Conservation (phyloP, 495 filamentous ascomycete species). For the Haplographium delicatum region DNA sequence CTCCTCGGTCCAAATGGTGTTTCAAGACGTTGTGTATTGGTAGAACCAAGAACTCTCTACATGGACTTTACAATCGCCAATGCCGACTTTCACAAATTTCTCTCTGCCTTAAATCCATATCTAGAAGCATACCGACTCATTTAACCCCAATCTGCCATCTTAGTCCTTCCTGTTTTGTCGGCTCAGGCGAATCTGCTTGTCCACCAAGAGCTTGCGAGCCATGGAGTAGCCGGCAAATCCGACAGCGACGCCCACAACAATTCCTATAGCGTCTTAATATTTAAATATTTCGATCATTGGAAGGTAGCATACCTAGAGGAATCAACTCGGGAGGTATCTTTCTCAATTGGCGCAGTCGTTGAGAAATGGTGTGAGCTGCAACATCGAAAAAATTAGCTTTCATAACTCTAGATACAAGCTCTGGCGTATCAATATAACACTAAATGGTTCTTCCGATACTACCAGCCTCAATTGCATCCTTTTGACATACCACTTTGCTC, state of each 20-base stretch:
- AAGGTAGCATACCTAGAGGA: constrained; percentile 68
- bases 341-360: constrained; percentile 82
- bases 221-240: constrained; percentile 74
- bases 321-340: constrained; percentile 90
- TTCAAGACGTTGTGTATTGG: constrained; percentile 11
- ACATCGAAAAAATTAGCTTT: constrained; percentile 1
- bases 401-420: too few species aligned
- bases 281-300: neutral
- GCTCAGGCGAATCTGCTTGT: constrained; percentile 85
- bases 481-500: constrained; percentile 71
- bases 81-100: neutral
- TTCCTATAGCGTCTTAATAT: constrained; percentile 44
- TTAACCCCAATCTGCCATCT: neutral
- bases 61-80: constrained; percentile 20
- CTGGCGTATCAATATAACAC: too few species aligned
- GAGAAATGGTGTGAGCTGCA: constrained; percentile 93
- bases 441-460: too few species aligned
- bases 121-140: neutral
- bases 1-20: neutral
- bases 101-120: neutral
- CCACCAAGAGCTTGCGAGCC: constrained; percentile 71
- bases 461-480: neutral
- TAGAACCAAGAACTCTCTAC: constrained; percentile 7
- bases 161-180: constrained; percentile 26
- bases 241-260: constrained; percentile 69